Evolutionary conservation across 2,329 filamentous ascomycete species (phyloP).

Genomic region (Fusarium nanum): DNA sequence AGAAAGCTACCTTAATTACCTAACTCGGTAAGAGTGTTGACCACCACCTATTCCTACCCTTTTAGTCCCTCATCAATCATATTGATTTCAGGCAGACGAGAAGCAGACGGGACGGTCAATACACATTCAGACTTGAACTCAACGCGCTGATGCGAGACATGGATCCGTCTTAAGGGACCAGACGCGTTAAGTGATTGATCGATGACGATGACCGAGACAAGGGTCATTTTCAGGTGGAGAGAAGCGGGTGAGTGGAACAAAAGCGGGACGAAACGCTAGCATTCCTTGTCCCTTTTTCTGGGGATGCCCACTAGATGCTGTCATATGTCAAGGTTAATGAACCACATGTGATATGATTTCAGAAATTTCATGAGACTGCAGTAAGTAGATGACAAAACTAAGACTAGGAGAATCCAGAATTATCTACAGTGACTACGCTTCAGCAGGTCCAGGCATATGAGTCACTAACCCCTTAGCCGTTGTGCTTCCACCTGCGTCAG

Average conservation of each 20-base stretch:
- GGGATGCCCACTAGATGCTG: slow-evolving; percentile 36
- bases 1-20: not conserved
- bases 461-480: slow-evolving; percentile 18
- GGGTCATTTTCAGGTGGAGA: slow-evolving; percentile 32
- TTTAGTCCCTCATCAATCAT: not conserved
- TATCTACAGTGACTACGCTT: not conserved
- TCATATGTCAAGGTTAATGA: slow-evolving; percentile 22
- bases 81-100: not conserved
- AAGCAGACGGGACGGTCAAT: not conserved
- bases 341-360: slow-evolving; percentile 24
- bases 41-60: not conserved
- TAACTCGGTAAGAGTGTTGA: not conserved
- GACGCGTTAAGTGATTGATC: slow-evolving; percentile 40
- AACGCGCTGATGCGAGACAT: slow-evolving; percentile 13
- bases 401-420: not conserved
- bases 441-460: not conserved
- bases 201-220: slow-evolving; percentile 36
- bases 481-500: slow-evolving; percentile 11
- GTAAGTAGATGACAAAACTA: slow-evolving; percentile 8
- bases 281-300: slow-evolving; percentile 37
- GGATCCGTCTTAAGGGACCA: slow-evolving; percentile 5
- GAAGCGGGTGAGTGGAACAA: slow-evolving; percentile 37
- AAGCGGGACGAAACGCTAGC: slow-evolving; percentile 27
- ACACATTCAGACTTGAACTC: not conserved
- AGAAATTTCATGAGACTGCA: slow-evolving; percentile 6